These are phyloP conservation scores for Symbiodinium natans DNA, from an alignment of 73 alveolate species.

Conservation along the genomic window DNA sequence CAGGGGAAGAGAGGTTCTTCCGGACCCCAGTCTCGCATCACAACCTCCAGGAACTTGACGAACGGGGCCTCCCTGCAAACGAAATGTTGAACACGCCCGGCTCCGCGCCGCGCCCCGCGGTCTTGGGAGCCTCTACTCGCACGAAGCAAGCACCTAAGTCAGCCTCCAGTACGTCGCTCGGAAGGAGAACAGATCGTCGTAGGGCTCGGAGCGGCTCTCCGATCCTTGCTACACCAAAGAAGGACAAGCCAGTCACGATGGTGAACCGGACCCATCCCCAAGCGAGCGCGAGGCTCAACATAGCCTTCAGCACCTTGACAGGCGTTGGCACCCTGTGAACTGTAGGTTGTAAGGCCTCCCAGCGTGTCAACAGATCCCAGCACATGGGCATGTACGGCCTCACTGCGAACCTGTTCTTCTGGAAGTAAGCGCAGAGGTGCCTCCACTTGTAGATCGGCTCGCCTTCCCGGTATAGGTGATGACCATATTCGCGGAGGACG, in stretches of 20 bases:
- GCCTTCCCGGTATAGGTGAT: not conserved
- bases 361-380: not conserved
- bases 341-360: not conserved
- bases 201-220: conserved; percentile 16
- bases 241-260: not conserved
- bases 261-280: not conserved
- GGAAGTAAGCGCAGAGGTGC: not conserved
- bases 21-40: no score
- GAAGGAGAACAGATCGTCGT: not conserved
- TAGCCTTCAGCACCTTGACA: not conserved
- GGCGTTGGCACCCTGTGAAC: not conserved
- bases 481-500: not conserved
- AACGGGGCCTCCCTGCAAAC: not conserved
- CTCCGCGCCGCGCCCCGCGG: not conserved
- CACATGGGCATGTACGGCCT: not conserved
- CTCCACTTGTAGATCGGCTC: not conserved
- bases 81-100: not conserved
- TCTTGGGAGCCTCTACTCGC: not conserved
- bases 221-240: not conserved
- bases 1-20: not conserved
- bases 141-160: not conserved
- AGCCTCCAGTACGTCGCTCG: not conserved
- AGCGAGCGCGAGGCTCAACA: not conserved
- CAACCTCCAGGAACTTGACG: not conserved
- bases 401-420: not conserved